Evolutionary conservation across 441 rosid genomes (phyloP), one percentile per base, ranked within the genome.

Genomic region (Biscutella laevigata): DNA sequence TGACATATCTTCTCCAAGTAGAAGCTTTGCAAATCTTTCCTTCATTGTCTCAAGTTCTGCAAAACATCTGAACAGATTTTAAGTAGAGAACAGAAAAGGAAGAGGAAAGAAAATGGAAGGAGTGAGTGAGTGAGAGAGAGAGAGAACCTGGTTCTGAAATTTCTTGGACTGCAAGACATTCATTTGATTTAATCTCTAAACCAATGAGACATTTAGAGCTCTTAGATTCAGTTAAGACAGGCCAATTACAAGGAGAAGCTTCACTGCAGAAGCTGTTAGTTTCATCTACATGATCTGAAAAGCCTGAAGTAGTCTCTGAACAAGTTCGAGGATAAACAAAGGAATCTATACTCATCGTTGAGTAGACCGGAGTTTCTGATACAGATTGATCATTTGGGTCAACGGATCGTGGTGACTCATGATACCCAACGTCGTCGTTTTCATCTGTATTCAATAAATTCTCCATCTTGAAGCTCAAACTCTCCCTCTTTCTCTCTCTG

Each of bases 241-340:
- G 77, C 92, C 94, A 88, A 22, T 70, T 62, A 43, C 41, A 64
- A 53, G 95, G 89, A 39, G 95, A 88, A 65, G 86, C 73, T 58
- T 82, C 95, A 53, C 86, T 75, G 36, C 76, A 74, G 63, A 43
- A 77, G 53, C 84, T 76, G 26, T 67, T 66, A 29, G 72, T 59
- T 7, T 79, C 88, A 48, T 87, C 95, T 16, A 67, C 53, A 3
- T 75, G 78, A 37, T 80, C 95, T 56, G 94, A 78, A 32, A 76
- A 71, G 4, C 73, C 80, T 6, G 88, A 87, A 24, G 79, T 68
- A 13, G 25, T 66, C 64, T 76, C 86, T 5, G 96, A 87, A 59
- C 65, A 80, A 62, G 87, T 80, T 67, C 81, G 61, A 64, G 80
- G 71, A 44, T 74, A 80, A 41, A 71, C 39, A 51, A 72, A 80